Conservation (phyloP, 78 protist species). For the Dictyostelium capitatum region DNA sequence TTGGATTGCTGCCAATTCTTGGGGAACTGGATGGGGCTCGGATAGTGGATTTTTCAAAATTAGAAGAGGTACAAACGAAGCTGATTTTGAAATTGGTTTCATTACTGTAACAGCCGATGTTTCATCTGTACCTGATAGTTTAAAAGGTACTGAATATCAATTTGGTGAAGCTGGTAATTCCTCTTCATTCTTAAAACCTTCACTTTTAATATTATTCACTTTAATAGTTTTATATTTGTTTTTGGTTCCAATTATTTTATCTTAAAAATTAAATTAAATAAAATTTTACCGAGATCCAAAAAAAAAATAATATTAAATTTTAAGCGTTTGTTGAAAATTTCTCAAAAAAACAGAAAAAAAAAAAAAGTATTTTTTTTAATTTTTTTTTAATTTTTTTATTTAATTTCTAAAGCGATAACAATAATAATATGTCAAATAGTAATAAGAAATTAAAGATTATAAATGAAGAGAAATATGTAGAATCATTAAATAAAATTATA, state of each 20-base stretch:
- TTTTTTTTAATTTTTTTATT: neutral
- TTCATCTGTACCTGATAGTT: neutral
- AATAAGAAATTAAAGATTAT: constrained; percentile 23
- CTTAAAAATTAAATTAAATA: neutral
- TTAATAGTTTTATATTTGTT: neutral
- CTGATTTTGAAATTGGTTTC: constrained; percentile 13
- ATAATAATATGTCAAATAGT: constrained; percentile 4
- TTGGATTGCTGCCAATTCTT: constrained; percentile 52
- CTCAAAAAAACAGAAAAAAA: too few relatives aligned
- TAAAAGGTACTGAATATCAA: neutral
- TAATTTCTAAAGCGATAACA: neutral
- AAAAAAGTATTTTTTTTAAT: neutral
- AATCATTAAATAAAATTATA: constrained; percentile 53
- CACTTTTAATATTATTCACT: neutral
- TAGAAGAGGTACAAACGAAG: neutral
- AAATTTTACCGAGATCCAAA: neutral
- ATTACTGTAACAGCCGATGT: neutral
- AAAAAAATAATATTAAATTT: neutral
- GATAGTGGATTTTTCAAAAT: constrained; percentile 23
- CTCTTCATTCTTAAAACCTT: neutral
- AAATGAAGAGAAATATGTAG: constrained; percentile 79
- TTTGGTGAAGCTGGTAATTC: neutral
- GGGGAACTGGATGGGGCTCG: constrained; percentile 71
- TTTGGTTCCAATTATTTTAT: constrained; percentile 23
- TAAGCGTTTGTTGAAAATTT: too few relatives aligned